Percentiles rank a stretch among this genome's conserved stretches.
Evolutionary conservation across 1,284 basidiomycete species (phyloP).

Genomic region (Cryptococcus sp.): DNA sequence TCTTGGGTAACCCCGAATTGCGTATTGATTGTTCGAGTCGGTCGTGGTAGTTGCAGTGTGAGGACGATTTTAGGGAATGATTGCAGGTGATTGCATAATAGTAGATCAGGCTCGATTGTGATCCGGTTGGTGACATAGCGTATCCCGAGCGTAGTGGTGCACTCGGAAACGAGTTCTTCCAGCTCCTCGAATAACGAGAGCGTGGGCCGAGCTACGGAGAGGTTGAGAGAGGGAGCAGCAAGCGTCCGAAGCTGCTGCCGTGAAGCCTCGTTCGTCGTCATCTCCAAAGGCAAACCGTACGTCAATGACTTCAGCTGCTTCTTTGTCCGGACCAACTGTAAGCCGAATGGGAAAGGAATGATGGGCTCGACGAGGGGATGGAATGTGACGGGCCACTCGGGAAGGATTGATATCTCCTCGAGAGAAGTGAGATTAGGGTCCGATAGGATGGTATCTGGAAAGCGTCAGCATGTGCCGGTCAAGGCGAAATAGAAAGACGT

Average conservation of each 20-base stretch:
- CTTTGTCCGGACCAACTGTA: slow-evolving; percentile 29
- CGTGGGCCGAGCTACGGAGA: slow-evolving; percentile 20
- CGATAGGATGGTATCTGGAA: slow-evolving; percentile 26
- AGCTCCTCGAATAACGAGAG: slow-evolving; percentile 27
- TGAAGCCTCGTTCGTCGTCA: slow-evolving; percentile 28
- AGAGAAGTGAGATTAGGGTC: slow-evolving; percentile 24
- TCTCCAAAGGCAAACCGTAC: slow-evolving; percentile 37
- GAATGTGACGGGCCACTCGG: slow-evolving; percentile 26
- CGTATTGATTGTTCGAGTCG: neutral
- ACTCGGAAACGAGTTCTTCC: slow-evolving; percentile 15
- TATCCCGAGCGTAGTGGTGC: slow-evolving; percentile 20
- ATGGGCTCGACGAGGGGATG: slow-evolving; percentile 20
- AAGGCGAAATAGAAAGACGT: slow-evolving; percentile 8
- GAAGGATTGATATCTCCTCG: slow-evolving; percentile 28
- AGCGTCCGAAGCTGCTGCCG: slow-evolving; percentile 29
- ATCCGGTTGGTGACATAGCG: slow-evolving; percentile 24
- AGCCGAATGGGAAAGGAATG: slow-evolving; percentile 31
- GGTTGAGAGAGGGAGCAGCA: slow-evolving; percentile 13
- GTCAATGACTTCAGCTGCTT: slow-evolving; percentile 19
- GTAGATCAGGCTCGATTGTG: slow-evolving; percentile 9
- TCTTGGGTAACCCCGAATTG: neutral
- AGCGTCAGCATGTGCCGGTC: slow-evolving; percentile 6
- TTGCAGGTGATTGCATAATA: slow-evolving; percentile 23
- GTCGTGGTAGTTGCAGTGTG: slow-evolving; percentile 19
- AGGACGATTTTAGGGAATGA: slow-evolving; percentile 23